phyloP scores from a whole-genome alignment of 148 eudicot genomes.

The Vaccinium vitisidaea region DNA sequence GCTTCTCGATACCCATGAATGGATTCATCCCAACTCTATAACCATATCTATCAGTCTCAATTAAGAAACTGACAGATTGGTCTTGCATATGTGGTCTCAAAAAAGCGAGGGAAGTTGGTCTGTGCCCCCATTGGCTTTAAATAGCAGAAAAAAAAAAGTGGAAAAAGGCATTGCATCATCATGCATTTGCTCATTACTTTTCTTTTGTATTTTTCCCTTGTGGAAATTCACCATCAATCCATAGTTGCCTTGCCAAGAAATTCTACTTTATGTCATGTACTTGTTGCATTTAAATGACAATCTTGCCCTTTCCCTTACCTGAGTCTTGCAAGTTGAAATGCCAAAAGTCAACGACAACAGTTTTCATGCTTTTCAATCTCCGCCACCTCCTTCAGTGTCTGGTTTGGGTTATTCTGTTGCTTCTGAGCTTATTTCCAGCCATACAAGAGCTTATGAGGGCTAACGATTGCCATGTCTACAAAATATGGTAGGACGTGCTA shows the following conservation, averaged over 20 bases:
- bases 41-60: not conserved
- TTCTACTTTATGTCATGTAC: not conserved
- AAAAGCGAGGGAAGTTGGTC: conserved; percentile 1
- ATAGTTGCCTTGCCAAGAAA: not conserved
- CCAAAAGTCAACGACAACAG: not conserved
- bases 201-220: not conserved
- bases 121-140: not conserved
- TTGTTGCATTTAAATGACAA: not conserved
- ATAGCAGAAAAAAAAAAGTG: not conserved
- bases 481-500: too few species aligned
- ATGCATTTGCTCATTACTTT: not conserved
- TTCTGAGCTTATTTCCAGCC: too few species aligned
- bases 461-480: too few species aligned
- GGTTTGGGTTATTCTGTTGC: too few species aligned
- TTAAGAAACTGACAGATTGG: not conserved
- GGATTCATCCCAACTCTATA: not conserved
- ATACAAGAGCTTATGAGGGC: too few species aligned
- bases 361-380: too few species aligned
- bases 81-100: not conserved
- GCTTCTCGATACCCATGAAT: conserved; percentile 16
- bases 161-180: not conserved
- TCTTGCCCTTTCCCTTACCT: not conserved
- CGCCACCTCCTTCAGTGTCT: too few species aligned
- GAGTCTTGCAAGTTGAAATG: not conserved
- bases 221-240: not conserved